These are phyloP conservation scores for Thozetella sp. DNA, from an alignment of 495 filamentous ascomycete genomes.

Conservation along the genomic window DNA sequence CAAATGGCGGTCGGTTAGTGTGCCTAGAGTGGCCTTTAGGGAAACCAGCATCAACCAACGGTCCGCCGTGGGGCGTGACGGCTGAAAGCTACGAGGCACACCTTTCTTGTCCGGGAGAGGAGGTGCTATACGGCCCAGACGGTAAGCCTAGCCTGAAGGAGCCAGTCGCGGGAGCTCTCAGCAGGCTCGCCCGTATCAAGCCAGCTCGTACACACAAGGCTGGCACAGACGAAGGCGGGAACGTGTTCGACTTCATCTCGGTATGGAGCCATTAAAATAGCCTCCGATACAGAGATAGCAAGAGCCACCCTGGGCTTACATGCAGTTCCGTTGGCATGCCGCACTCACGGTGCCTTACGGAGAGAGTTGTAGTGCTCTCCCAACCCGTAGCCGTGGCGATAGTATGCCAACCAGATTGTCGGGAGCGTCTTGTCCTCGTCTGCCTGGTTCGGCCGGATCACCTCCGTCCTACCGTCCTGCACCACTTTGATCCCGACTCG, in stretches of 20 bases:
- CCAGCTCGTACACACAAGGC: constrained; percentile 70
- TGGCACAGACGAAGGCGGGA: constrained; percentile 44
- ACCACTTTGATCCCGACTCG: constrained; percentile 82
- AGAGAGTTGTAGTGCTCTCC: constrained; percentile 98
- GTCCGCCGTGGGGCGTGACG: constrained; percentile 71
- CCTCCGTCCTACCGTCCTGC: constrained; percentile 80
- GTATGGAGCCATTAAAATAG: constrained; percentile 38
- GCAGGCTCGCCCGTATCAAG: constrained; percentile 64
- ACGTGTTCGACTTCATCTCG: constrained; percentile 62
- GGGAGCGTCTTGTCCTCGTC: constrained; percentile 25
- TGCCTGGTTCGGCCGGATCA: constrained; percentile 56
- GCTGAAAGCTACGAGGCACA: constrained; percentile 67
- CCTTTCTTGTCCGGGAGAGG: constrained; percentile 64
- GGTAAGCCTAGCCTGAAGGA: constrained; percentile 51
- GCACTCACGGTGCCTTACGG: constrained; percentile 40
- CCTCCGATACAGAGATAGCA: not conserved
- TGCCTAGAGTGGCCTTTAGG: constrained; percentile 82
- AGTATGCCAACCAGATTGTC: constrained; percentile 90
- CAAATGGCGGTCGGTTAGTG: constrained; percentile 63
- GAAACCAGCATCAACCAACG: constrained; percentile 61
- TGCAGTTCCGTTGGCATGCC: not conserved
- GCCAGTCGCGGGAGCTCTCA: constrained; percentile 48
- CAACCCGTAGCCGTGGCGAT: constrained; percentile 86
- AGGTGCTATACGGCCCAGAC: constrained; percentile 61
- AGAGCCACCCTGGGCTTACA: no score